These are phyloP conservation scores for Pythium angustatum DNA, from an alignment of 352 stramenopile species.

Conservation along the genomic window DNA sequence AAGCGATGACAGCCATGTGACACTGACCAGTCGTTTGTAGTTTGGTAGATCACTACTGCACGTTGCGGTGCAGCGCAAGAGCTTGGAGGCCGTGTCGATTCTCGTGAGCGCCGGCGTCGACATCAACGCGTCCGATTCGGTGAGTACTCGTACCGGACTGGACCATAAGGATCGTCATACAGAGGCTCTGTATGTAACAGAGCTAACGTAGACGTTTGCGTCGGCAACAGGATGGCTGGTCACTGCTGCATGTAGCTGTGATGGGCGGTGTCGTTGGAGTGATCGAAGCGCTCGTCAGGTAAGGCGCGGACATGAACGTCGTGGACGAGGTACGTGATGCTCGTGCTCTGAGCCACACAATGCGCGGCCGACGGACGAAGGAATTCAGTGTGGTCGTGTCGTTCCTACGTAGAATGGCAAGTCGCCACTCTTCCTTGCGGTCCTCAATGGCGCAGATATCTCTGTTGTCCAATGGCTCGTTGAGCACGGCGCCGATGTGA, in stretches of 20 bases:
- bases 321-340: conserved; percentile 8
- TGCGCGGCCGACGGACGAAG: no score
- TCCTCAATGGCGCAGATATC: conserved; percentile 6
- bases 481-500: conserved; percentile 10
- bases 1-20: neutral
- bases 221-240: conserved; percentile 28
- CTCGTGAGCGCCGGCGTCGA: conserved; percentile 17
- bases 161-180: no score
- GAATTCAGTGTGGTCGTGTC: no score
- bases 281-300: conserved; percentile 3
- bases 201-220: no score
- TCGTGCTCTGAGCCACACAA: no score
- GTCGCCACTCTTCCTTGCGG: conserved; percentile 9
- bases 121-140: conserved; percentile 18
- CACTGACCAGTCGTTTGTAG: neutral
- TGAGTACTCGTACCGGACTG: no score
- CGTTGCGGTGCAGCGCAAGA: conserved; percentile 22
- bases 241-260: conserved; percentile 19
- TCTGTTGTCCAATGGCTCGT: conserved; percentile 6
- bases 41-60: conserved; percentile 22
- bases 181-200: no score
- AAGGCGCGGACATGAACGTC: conserved; percentile 4
- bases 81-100: conserved; percentile 4
- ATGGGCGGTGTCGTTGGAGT: conserved; percentile 13
- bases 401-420: conserved; percentile 16